phyloP scores from a whole-genome alignment of 805 yeast species.

The Suhomyces canberraensis region DNA sequence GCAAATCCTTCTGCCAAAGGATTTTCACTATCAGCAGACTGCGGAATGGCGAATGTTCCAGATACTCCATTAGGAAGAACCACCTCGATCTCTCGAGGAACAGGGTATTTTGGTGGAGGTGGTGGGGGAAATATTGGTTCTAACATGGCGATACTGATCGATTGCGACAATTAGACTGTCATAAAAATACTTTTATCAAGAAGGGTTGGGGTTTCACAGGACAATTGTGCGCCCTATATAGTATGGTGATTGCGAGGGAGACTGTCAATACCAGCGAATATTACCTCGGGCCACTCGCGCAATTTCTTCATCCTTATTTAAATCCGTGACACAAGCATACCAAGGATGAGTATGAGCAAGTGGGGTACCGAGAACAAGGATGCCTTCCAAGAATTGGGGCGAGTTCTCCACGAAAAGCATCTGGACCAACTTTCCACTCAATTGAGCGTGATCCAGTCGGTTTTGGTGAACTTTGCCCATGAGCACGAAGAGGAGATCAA shows the following conservation, averaged over 20 bases:
- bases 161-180: too few species aligned
- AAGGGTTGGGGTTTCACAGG: too few species aligned
- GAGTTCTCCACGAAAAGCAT: conserved; percentile 49
- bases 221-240: too few species aligned
- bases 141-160: background rate
- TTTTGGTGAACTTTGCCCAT: conserved; percentile 68
- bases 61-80: conserved; percentile 30
- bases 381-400: conserved; percentile 49
- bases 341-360: background rate
- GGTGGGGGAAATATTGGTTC: background rate
- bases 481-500: conserved; percentile 68
- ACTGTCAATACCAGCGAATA: too few species aligned
- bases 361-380: conserved; percentile 5
- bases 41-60: conserved; percentile 41
- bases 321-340: too few species aligned
- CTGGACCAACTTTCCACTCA: conserved; percentile 65
- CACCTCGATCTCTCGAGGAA: conserved; percentile 36
- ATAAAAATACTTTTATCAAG: too few species aligned
- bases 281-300: too few species aligned
- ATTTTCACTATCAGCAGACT: conserved; percentile 21
- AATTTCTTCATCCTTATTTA: too few species aligned
- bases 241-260: too few species aligned
- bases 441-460: conserved; percentile 70
- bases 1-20: conserved; percentile 25
- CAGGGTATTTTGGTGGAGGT: background rate